phyloP scores from a whole-genome alignment of 768 basidiomycete species.

The Xerocomellus dryophilus region DNA sequence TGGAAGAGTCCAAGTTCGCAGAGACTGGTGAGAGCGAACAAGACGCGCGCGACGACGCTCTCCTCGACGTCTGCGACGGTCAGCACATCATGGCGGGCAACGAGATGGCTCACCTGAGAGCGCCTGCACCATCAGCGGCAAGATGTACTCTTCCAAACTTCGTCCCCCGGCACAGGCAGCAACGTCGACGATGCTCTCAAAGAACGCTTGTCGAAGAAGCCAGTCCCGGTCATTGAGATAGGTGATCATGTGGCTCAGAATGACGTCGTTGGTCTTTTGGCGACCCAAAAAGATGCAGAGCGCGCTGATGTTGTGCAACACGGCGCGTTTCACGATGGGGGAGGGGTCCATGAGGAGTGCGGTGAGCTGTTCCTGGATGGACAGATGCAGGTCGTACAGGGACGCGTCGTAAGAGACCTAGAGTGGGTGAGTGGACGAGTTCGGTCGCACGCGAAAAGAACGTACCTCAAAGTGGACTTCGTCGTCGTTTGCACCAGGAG shows the following conservation, averaged over 20 bases:
- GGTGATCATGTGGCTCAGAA: slow-evolving; percentile 85
- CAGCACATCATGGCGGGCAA: background rate
- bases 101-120: slow-evolving; percentile 64
- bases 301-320: slow-evolving; percentile 80
- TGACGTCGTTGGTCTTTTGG: slow-evolving; percentile 90
- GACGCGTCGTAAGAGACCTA: slow-evolving; percentile 91
- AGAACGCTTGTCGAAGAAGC: slow-evolving; percentile 87
- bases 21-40: slow-evolving; percentile 83
- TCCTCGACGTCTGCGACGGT: slow-evolving; percentile 96
- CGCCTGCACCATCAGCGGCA: slow-evolving; percentile 96
- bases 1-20: slow-evolving; percentile 88
- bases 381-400: slow-evolving; percentile 78
- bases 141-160: slow-evolving; percentile 92
- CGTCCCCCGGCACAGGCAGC: slow-evolving; percentile 90
- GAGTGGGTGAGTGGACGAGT: background rate
- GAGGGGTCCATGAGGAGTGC: slow-evolving; percentile 86
- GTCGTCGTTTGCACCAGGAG: slow-evolving; percentile 42
- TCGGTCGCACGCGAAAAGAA: background rate
- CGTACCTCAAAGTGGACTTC: slow-evolving; percentile 77
- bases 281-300: slow-evolving; percentile 93
- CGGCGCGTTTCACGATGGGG: slow-evolving; percentile 86
- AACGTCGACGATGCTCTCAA: slow-evolving; percentile 93
- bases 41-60: slow-evolving; percentile 85
- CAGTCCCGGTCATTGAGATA: slow-evolving; percentile 90
- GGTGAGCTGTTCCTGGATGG: slow-evolving; percentile 84